A percentile compares a stretch with the other conserved stretches of the same genome.
Evolutionary conservation across 371 early-diverging fungal species (phyloP).

Genomic region (Catenaria anguillulae): DNA sequence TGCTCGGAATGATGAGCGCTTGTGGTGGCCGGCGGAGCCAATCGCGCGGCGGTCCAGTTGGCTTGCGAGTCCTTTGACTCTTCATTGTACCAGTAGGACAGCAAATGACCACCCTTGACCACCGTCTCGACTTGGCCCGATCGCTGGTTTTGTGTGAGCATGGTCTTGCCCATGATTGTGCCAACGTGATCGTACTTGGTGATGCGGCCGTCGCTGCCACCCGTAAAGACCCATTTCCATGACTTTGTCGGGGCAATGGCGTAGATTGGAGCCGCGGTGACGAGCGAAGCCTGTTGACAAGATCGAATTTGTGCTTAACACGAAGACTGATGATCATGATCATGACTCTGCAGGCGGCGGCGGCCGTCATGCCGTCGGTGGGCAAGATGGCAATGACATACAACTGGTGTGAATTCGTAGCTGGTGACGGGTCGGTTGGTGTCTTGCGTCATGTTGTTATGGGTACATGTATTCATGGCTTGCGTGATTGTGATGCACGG

Average conservation of each 20-base stretch:
- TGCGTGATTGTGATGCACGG: too few species aligned
- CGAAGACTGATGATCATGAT: too few species aligned
- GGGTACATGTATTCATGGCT: too few species aligned
- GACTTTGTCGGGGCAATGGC: constrained; percentile 55
- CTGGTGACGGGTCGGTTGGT: too few species aligned
- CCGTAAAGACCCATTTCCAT: constrained; percentile 84
- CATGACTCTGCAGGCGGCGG: too few species aligned
- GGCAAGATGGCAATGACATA: too few species aligned
- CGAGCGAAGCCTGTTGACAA: neutral
- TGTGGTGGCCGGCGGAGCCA: too few species aligned
- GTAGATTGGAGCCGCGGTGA: neutral
- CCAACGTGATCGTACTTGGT: constrained; percentile 83
- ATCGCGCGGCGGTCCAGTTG: neutral
- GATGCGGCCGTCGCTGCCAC: constrained; percentile 83
- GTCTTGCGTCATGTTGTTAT: too few species aligned
- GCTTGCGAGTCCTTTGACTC: neutral
- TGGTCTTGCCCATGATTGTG: constrained; percentile 66
- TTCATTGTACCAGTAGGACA: constrained; percentile 79
- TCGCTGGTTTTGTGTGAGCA: constrained; percentile 65
- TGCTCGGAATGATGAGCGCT: too few species aligned
- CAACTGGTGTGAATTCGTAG: too few species aligned
- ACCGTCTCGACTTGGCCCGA: constrained; percentile 77
- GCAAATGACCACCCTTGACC: constrained; percentile 35
- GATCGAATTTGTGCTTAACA: too few species aligned
- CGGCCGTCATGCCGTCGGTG: too few species aligned